phyloP scores from a whole-genome alignment of 768 basidiomycete genomes.

The Lactarius quietus region DNA sequence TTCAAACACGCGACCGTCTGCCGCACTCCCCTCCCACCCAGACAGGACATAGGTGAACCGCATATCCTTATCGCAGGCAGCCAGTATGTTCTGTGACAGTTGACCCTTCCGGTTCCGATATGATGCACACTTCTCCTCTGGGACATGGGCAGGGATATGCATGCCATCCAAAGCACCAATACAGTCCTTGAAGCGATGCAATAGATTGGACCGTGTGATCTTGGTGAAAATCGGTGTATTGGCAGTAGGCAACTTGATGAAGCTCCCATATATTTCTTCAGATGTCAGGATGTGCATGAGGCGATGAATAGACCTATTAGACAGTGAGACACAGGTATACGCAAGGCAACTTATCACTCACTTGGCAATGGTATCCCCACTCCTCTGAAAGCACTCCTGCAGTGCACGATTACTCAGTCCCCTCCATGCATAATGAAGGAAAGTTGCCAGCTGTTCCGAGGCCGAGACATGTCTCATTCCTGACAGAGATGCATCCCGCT shows the following conservation, averaged over 20 bases:
- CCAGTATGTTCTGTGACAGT: conserved; percentile 34
- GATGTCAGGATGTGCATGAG: background rate
- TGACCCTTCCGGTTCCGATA: conserved; percentile 29
- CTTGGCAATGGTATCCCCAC: no score
- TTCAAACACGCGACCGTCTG: conserved; percentile 30
- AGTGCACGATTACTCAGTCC: no score
- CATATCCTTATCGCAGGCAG: conserved; percentile 26
- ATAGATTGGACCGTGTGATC: conserved; percentile 31
- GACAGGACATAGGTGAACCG: conserved; percentile 29
- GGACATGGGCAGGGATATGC: conserved; percentile 27
- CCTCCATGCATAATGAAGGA: no score
- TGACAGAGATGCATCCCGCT: no score
- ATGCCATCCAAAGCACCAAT: conserved; percentile 38
- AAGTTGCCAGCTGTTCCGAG: no score
- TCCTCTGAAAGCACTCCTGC: no score
- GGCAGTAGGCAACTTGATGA: background rate
- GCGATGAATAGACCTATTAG: background rate
- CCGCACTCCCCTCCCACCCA: conserved; percentile 33
- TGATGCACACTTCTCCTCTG: conserved; percentile 19
- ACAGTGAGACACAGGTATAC: no score
- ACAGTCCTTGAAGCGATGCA: conserved; percentile 33
- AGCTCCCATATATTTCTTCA: background rate
- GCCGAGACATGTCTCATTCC: no score
- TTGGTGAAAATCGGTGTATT: background rate
- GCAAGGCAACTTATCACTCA: no score